Conservation (phyloP, 2,329 filamentous ascomycete genomes). For the Hypoxylon sp. region DNA sequence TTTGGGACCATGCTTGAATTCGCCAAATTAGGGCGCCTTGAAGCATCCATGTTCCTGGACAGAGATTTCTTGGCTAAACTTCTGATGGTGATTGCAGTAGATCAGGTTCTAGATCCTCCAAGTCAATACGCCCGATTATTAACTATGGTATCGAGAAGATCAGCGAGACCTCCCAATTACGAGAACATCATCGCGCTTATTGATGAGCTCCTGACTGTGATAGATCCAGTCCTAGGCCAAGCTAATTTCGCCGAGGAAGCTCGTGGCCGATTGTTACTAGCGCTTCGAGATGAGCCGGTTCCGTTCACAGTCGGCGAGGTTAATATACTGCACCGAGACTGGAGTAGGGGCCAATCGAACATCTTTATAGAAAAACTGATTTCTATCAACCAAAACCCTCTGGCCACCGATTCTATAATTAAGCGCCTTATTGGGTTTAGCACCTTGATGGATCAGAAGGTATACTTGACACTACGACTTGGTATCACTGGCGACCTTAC, state of each 20-base stretch:
- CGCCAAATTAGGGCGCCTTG: slow-evolving; percentile 71
- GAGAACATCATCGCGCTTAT: slow-evolving; percentile 67
- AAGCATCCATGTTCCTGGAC: slow-evolving; percentile 72
- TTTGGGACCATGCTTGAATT: slow-evolving; percentile 81
- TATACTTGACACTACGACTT: slow-evolving; percentile 68
- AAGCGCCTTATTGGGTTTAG: slow-evolving; percentile 69
- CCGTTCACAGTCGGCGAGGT: slow-evolving; percentile 65
- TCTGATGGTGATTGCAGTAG: slow-evolving; percentile 73
- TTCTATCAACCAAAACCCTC: slow-evolving; percentile 70
- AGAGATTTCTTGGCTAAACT: slow-evolving; percentile 72
- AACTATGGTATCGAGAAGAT: slow-evolving; percentile 66
- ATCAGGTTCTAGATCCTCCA: slow-evolving; percentile 66
- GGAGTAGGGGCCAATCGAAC: slow-evolving; percentile 58
- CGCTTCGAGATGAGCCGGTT: slow-evolving; percentile 56
- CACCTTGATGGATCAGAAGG: slow-evolving; percentile 64
- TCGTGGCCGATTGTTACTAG: slow-evolving; percentile 58
- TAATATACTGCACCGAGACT: slow-evolving; percentile 62
- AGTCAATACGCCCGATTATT: slow-evolving; percentile 70
- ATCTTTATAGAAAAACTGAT: slow-evolving; percentile 78
- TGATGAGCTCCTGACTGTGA: slow-evolving; percentile 61
- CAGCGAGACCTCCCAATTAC: slow-evolving; percentile 68
- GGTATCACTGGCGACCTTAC: slow-evolving; percentile 68
- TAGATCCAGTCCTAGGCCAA: slow-evolving; percentile 58
- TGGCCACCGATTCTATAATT: slow-evolving; percentile 70
- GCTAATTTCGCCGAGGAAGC: slow-evolving; percentile 59